Conservation (phyloP, 1,139 yeast genomes). For the Tardiomyces depauwii region DNA sequence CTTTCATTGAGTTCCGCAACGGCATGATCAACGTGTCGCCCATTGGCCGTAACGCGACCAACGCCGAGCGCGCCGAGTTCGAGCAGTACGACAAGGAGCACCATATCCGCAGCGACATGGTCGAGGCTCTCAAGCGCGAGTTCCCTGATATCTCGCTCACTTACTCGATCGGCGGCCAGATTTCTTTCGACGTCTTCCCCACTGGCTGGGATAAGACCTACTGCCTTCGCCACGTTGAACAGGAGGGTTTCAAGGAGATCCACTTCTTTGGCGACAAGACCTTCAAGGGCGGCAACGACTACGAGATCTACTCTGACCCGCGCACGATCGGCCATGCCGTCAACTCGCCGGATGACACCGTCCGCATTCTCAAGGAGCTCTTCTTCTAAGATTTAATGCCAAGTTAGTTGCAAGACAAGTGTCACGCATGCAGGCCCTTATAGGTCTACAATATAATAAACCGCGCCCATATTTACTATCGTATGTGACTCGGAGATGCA, state of each 20-base stretch:
- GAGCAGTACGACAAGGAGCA: slow-evolving; percentile 73
- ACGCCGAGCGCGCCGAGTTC: slow-evolving; percentile 83
- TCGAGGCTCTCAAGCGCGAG: slow-evolving; percentile 66
- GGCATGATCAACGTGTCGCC: slow-evolving; percentile 99
- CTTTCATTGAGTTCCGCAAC: slow-evolving; percentile 96
- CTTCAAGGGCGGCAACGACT: slow-evolving; percentile 96
- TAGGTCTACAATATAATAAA: too few species aligned
- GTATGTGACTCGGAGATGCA: too few species aligned
- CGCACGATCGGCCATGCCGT: slow-evolving; percentile 97
- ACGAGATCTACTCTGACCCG: slow-evolving; percentile 81
- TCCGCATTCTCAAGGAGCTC: slow-evolving; percentile 67
- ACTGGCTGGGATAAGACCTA: slow-evolving; percentile 99
- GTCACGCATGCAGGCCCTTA: too few species aligned
- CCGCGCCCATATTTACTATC: too few species aligned
- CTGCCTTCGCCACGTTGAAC: slow-evolving; percentile 83
- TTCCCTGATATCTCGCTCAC: slow-evolving; percentile 81
- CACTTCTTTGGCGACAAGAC: slow-evolving; percentile 99
- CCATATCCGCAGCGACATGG: slow-evolving; percentile 74
- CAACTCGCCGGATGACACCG: slow-evolving; percentile 78
- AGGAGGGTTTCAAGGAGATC: slow-evolving; percentile 68
- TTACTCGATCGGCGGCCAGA: slow-evolving; percentile 98
- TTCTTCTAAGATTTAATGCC: slow-evolving; percentile 30
- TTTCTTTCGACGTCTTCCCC: slow-evolving; percentile 98
- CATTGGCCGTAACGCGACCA: slow-evolving; percentile 94
- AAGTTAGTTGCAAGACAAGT: too few species aligned